Evolutionary conservation across 1,284 basidiomycete species (phyloP).

Genomic region (Boletus smithii): DNA sequence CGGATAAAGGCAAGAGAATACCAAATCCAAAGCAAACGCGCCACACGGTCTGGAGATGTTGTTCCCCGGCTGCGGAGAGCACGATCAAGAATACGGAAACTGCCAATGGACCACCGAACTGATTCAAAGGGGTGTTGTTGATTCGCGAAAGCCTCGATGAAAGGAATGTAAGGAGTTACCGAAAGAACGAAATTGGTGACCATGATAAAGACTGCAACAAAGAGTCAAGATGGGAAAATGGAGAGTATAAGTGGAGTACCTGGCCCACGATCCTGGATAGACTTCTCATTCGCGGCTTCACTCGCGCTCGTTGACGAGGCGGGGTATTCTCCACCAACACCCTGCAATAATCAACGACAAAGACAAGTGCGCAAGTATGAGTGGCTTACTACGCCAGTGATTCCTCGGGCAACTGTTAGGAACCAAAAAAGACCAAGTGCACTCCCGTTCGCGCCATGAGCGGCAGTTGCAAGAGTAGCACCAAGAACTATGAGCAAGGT

Average conservation of each 20-base stretch:
- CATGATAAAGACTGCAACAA: constrained; percentile 60
- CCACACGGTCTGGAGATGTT: constrained; percentile 71
- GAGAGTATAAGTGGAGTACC: constrained; percentile 32
- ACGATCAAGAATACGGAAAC: constrained; percentile 72
- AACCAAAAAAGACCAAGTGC: constrained; percentile 72
- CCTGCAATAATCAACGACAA: constrained; percentile 36
- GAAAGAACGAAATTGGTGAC: constrained; percentile 70
- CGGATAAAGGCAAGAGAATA: constrained; percentile 62
- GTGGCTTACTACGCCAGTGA: constrained; percentile 61
- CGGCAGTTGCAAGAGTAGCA: constrained; percentile 67
- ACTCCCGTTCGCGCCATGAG: constrained; percentile 60
- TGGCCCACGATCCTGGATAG: constrained; percentile 59
- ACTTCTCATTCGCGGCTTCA: constrained; percentile 73
- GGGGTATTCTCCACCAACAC: constrained; percentile 78
- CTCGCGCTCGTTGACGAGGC: constrained; percentile 65
- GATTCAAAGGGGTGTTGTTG: constrained; percentile 11
- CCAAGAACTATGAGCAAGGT: constrained; percentile 72
- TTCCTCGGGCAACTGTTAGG: constrained; percentile 67
- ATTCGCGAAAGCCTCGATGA: constrained; percentile 5
- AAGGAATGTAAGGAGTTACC: constrained; percentile 30
- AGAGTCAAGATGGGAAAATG: constrained; percentile 2
- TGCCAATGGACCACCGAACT: constrained; percentile 70
- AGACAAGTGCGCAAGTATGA: background rate
- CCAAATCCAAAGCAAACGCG: constrained; percentile 74
- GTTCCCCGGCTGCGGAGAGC: constrained; percentile 60